Conservation (phyloP, 441 rosid genomes). For the Bocquillonia castaneifolia region DNA sequence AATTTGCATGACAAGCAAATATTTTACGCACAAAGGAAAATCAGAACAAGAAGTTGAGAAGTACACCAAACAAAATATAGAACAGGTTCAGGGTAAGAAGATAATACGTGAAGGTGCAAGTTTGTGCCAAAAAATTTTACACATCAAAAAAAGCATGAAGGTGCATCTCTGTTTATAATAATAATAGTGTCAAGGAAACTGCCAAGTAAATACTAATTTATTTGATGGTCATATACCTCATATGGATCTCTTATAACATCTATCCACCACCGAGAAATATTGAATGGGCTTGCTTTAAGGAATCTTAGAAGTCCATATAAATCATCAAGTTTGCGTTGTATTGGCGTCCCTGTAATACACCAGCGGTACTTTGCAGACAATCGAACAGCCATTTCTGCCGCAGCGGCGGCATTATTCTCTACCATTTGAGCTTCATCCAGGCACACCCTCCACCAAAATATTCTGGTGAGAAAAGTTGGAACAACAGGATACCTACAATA, state of each 20-base stretch:
- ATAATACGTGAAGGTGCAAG: neutral
- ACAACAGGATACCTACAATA: slow-evolving; percentile 80
- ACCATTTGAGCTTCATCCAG: slow-evolving; percentile 99
- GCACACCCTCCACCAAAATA: slow-evolving; percentile 97
- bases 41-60: neutral
- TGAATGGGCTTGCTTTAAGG: slow-evolving; percentile 74
- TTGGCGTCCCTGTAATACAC: slow-evolving; percentile 97
- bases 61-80: neutral
- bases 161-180: neutral
- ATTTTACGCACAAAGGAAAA: neutral
- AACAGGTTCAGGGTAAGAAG: neutral
- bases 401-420: slow-evolving; percentile 88
- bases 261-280: slow-evolving; percentile 84
- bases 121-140: neutral
- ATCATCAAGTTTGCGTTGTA: slow-evolving; percentile 96
- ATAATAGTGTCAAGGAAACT: slow-evolving; percentile 4
- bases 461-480: slow-evolving; percentile 87
- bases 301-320: slow-evolving; percentile 79
- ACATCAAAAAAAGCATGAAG: neutral
- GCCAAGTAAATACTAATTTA: slow-evolving; percentile 4
- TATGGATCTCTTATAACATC: slow-evolving; percentile 90
- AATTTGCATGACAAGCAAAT: slow-evolving; percentile 9
- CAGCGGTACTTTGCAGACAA: slow-evolving; percentile 76
- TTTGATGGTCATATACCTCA: slow-evolving; percentile 46
- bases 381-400: slow-evolving; percentile 93